Evolutionary conservation across 106 monocot species (phyloP), one percentile per base, ranked within the genome.

Genomic region (Ottelia alismoides): DNA sequence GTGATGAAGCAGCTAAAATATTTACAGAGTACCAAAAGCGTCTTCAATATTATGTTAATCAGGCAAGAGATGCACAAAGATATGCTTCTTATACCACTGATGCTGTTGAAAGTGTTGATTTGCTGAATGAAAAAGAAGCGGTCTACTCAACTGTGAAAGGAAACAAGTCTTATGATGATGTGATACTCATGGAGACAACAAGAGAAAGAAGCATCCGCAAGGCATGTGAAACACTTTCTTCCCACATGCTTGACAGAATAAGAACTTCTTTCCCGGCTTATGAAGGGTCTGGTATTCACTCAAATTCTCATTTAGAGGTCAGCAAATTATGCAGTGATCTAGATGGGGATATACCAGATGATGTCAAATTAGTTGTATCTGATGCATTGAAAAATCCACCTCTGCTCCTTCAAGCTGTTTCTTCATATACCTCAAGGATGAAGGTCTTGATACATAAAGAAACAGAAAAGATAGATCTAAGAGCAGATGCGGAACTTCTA

Each of bases 11-110:
- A 51, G 58, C 69, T 40, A 98, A 80, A 62, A 98, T 98, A 63
- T 90, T 98, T 64, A 79, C 85, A 0, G 98, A 98, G 59, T 98
- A 98, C 63, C 89, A 98, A 68, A 76, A 73, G 32, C 85, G 98
- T 18, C 82, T 98, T 62, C 85, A 90, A 66, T 79, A 80, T n/a
- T 86, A 81, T 77, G 85, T 90, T 60, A 70, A 74, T 64, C 61
- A 79, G 63, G 98, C 98, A 79, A 82, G 89, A 46, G 82, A 90
- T 55, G 63, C 81, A 11, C 76, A 73, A 23, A 79, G 72, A 31
- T 75, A 77, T 25, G 40, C 63, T 44, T 48, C 56, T 11, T 53
- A 60, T 25, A 26, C 62, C 28, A 31, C 16, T 51, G 76, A 78
- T 45, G 17, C 45, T 66, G 66, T 28, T 58, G 81, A 76, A 25